Conservation (phyloP, 2,329 filamentous ascomycete species). For the Colletotrichum sp. region DNA sequence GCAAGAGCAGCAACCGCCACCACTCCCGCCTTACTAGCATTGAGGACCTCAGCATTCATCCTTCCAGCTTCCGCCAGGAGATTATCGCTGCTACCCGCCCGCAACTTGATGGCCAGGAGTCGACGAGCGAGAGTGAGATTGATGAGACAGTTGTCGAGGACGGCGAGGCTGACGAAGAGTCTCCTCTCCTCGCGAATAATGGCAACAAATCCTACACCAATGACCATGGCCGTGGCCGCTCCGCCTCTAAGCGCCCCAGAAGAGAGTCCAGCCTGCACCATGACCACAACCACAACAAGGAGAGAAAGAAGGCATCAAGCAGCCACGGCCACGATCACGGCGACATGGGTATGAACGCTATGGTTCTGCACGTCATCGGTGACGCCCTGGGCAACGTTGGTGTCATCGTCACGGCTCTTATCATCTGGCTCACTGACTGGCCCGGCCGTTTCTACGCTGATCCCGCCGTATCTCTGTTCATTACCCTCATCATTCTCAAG, state of each 20-base stretch:
- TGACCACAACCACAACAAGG: conserved; percentile 82
- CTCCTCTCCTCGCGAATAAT: conserved; percentile 50
- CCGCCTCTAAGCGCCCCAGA: conserved; percentile 33
- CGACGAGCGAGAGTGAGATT: conserved; percentile 56
- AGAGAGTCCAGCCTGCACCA: conserved; percentile 64
- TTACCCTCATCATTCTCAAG: conserved; percentile 79
- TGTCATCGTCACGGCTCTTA: conserved; percentile 80
- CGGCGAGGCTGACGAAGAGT: conserved; percentile 46
- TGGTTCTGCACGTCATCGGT: conserved; percentile 78
- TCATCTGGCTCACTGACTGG: conserved; percentile 91
- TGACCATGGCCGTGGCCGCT: conserved; percentile 24
- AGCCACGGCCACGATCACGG: conserved; percentile 79
- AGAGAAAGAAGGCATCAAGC: conserved; percentile 65
- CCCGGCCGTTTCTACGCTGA: conserved; percentile 87
- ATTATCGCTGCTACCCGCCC: conserved; percentile 84
- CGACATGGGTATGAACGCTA: conserved; percentile 94
- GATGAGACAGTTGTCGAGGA: conserved; percentile 52
- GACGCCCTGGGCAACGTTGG: conserved; percentile 88
- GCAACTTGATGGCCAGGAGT: conserved; percentile 48
- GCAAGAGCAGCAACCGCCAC: conserved; percentile 51
- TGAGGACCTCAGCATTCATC: conserved; percentile 82
- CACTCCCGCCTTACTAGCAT: conserved; percentile 68
- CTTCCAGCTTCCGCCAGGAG: conserved; percentile 87
- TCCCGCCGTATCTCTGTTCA: conserved; percentile 90
- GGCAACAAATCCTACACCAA: conserved; percentile 23